These are phyloP conservation scores for Porphyrellus cyaneotinctus DNA, from an alignment of 768 basidiomycete genomes.

Conservation along the genomic window DNA sequence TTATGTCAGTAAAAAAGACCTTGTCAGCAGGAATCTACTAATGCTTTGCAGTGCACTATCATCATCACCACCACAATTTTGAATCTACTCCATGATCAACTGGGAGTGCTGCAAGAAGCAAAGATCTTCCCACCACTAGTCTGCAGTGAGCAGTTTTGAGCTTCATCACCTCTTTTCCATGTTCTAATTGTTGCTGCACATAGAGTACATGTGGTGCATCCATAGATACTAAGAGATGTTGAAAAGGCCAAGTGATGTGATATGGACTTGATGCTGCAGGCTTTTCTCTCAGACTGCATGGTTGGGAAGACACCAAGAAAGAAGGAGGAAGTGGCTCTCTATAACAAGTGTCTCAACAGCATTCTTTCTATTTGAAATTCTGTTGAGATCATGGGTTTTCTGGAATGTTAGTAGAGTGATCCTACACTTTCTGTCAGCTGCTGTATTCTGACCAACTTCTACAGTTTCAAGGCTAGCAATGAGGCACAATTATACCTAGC, in stretches of 20 bases:
- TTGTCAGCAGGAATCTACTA: no score
- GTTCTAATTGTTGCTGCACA: background rate
- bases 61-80: no score
- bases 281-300: background rate
- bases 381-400: background rate
- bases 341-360: background rate
- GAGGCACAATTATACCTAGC: background rate
- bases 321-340: background rate
- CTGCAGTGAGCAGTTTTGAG: background rate
- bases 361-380: background rate
- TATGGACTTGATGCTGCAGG: background rate
- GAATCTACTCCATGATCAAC: background rate
- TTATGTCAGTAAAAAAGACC: no score
- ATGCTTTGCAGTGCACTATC: no score
- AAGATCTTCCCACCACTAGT: background rate
- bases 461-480: background rate
- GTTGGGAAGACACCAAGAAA: background rate
- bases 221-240: background rate
- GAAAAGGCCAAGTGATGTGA: background rate
- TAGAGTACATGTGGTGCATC: background rate
- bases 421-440: background rate
- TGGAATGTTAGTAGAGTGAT: background rate
- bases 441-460: background rate
- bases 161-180: background rate
- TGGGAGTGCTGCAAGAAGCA: background rate